Base-by-base conservation (phyloP, 768 basidiomycete genomes). In the Suillus subalutaceus region DNA sequence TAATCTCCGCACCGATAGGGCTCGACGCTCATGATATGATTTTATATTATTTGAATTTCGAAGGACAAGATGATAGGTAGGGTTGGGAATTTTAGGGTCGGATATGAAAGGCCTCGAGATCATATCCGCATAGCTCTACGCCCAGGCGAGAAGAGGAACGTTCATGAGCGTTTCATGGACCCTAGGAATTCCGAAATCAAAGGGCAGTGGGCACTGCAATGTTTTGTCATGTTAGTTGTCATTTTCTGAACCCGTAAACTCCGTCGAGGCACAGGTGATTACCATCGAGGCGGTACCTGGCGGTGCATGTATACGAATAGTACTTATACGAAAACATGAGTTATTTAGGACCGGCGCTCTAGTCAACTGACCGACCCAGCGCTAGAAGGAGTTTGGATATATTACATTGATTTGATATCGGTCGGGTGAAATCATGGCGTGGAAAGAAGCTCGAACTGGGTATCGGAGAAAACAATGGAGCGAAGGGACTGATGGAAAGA, bases 221-320 rank as follows among this genome's bases (percentile, higher is more conserved):
- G 32, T 35, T 35, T 56, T 56, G 55, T 35, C 5, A 2, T 32
- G 18, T 35, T 55, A 4, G 9, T 23, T n/a, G 46, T n/a, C 23
- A 56, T 56, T 10, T 1, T 26, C 6, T n/a, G 46, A 50, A 18
- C 3, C 55, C 55, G 55, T 20, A 37, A 56, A 56, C 12, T 56
- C 55, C 55, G 55, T 56, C 18, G 20, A 56, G 55, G 55, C 55
- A 56, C 55, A 12, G 10, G 18, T 20, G 32, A 56, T 56, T 37
- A 32, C 13, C 55, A 56, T 35, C 53, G 20, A 37, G 55, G 55
- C 55, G 6, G 55, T 56, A 37, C 55, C 32, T 56, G 55, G 10
- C 32, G 8, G 5, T 55, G 32, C 10, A 55, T 32, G 12, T 48
- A 6, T 26, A 15, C 23, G 26, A 50, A 50, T 50, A 26, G 48